Evolutionary conservation across 2,329 filamentous ascomycete species (phyloP), one percentile per base, ranked within the genome.

Genomic region (Graphilbum fragrans): DNA sequence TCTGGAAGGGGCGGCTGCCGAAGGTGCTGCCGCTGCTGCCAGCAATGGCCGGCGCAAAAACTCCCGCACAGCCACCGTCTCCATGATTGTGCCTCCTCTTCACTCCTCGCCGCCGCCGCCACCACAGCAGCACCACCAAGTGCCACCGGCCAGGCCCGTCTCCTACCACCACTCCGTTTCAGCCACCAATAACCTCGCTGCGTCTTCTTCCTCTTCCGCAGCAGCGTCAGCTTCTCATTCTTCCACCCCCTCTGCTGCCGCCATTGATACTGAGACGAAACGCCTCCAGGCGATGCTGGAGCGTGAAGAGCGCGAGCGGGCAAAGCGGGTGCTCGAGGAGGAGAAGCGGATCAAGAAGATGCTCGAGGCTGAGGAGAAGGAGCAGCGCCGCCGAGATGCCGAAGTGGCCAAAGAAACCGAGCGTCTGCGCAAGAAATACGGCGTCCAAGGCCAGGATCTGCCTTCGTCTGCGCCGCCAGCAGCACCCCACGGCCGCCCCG

Each of bases 401-500:
- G 73, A 74, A 50, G 63, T 88, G 1, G 80, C 88, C 18, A 72
- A 71, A 47, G 90, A 98, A 62, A 96, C 92, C 1, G 86, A 92
- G 56, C 72, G 87, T 2, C 65, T 98, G 29, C 67, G 75, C 19
- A 74, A 67, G 49, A 59, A 80, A 50, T 88, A 85, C 51, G 82
- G 83, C 37, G 65, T 75, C 36, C 60, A 69, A 39, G 66, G 66
- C 1, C 67, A 72, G 52, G 56, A 58, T 3, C 47, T 61, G 22
- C 61, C 51, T 46, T 60, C 50, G 34, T 7, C 39, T 14, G 27
- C 42, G 49, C 48, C 37, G 46, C 43, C n/a, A 37, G 48, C n/a
- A 43, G 39, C 35, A 38, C 46, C 50, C 46, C 45, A n/a, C 39
- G 44, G 14, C 46, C 46, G 18, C 41, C 32, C n/a, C 32, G 29